These are phyloP conservation scores for Peronospora belbahrii DNA, from an alignment of 352 stramenopile genomes.

Conservation along the genomic window DNA sequence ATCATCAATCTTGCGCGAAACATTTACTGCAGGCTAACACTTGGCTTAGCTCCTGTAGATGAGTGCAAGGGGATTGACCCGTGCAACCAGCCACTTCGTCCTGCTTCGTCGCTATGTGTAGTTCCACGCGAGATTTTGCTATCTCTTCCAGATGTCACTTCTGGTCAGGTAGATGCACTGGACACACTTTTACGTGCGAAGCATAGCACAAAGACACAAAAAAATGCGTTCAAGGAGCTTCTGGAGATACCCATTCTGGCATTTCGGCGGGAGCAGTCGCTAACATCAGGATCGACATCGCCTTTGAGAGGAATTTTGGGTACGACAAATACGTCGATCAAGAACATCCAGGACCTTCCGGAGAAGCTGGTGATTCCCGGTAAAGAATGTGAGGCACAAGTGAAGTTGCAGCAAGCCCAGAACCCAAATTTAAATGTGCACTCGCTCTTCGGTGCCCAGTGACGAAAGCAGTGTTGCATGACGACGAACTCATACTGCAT, in stretches of 20 bases:
- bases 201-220: conserved; percentile 75
- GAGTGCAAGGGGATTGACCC: conserved; percentile 79
- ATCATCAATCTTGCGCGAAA: conserved; percentile 79
- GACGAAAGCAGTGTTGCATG: conserved; percentile 2
- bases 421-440: conserved; percentile 38
- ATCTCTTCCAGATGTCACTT: conserved; percentile 44
- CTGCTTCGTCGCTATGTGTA: conserved; percentile 33
- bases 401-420: conserved; percentile 43
- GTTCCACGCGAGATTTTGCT: conserved; percentile 49
- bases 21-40: conserved; percentile 65
- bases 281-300: conserved; percentile 27
- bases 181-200: conserved; percentile 57
- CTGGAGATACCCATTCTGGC: conserved; percentile 59
- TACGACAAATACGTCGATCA: conserved; percentile 23
- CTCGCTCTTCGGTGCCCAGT: conserved; percentile 42
- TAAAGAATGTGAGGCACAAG: conserved; percentile 40
- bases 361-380: conserved; percentile 56
- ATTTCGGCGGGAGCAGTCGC: conserved; percentile 30
- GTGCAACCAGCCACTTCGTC: conserved; percentile 58
- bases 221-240: conserved; percentile 77
- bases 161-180: conserved; percentile 33
- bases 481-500: not conserved
- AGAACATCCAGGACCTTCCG: conserved; percentile 57
- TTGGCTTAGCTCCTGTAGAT: conserved; percentile 59
- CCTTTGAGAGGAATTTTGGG: conserved; percentile 24